phyloP scores from a whole-genome alignment of 495 filamentous ascomycete species.

The Chaetomium cochliodes region DNA sequence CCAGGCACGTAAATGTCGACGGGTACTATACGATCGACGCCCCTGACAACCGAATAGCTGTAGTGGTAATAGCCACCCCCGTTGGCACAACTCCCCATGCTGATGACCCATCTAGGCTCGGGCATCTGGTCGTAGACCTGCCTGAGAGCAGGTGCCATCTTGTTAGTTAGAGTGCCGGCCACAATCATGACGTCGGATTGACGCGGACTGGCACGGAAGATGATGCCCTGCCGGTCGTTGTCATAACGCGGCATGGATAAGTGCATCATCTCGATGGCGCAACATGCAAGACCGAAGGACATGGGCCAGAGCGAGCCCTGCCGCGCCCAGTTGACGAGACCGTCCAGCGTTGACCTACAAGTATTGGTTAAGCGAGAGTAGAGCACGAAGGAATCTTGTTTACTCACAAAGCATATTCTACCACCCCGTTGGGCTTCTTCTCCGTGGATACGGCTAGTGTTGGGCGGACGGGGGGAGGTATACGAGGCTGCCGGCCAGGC shows the following conservation, averaged over 20 bases:
- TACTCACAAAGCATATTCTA: constrained; percentile 94
- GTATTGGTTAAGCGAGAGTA: neutral
- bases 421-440: constrained; percentile 88
- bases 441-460: constrained; percentile 79
- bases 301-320: constrained; percentile 96
- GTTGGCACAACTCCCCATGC: constrained; percentile 90
- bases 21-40: constrained; percentile 85
- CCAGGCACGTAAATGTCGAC: constrained; percentile 92
- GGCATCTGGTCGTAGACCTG: constrained; percentile 99
- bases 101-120: constrained; percentile 88
- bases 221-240: constrained; percentile 92
- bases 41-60: constrained; percentile 81
- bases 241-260: constrained; percentile 93
- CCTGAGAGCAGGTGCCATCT: constrained; percentile 92
- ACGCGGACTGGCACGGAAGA: constrained; percentile 92
- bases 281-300: constrained; percentile 96
- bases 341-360: constrained; percentile 60
- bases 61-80: constrained; percentile 95
- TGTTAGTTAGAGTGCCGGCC: constrained; percentile 92
- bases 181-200: constrained; percentile 99
- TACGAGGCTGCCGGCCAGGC: constrained; percentile 40
- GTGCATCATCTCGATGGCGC: constrained; percentile 98
- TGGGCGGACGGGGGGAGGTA: constrained; percentile 40
- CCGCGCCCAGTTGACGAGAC: constrained; percentile 88
- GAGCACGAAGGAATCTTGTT: neutral